A percentile compares a stretch with the other conserved stretches of the same genome.
Evolutionary conservation across 2,329 filamentous ascomycete species (phyloP).

Genomic region (Claviceps citrina): DNA sequence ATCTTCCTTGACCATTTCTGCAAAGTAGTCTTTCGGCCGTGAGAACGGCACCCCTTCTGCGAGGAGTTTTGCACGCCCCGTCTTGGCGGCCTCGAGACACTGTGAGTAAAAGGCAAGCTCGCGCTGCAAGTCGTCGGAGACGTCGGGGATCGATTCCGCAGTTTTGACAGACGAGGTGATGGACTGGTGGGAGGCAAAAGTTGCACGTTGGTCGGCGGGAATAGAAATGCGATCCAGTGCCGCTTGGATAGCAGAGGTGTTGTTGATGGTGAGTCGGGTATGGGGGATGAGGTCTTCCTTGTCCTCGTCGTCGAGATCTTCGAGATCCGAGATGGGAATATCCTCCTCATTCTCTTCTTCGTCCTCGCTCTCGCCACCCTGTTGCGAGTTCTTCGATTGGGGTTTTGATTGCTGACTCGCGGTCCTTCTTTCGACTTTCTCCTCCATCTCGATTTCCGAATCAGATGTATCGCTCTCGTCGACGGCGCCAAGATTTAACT

Average conservation of each 20-base stretch:
- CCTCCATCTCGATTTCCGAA: slow-evolving; percentile 63
- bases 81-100: slow-evolving; percentile 61
- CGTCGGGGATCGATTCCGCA: slow-evolving; percentile 53
- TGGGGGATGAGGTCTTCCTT: slow-evolving; percentile 77
- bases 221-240: slow-evolving; percentile 64
- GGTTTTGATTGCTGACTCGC: slow-evolving; percentile 15
- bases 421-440: slow-evolving; percentile 33
- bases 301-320: slow-evolving; percentile 62
- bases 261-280: slow-evolving; percentile 93
- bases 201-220: slow-evolving; percentile 47
- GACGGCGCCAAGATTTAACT: slow-evolving; percentile 40
- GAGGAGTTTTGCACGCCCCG: slow-evolving; percentile 58
- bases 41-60: slow-evolving; percentile 76
- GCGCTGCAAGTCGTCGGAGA: slow-evolving; percentile 81
- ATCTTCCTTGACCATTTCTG: slow-evolving; percentile 97
- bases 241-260: slow-evolving; percentile 69
- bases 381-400: slow-evolving; percentile 7
- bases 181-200: slow-evolving; percentile 73
- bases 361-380: slow-evolving; percentile 17
- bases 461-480: slow-evolving; percentile 50
- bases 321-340: slow-evolving; percentile 76
- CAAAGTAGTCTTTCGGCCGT: slow-evolving; percentile 87
- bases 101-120: slow-evolving; percentile 91
- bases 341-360: slow-evolving; percentile 63
- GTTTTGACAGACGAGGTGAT: slow-evolving; percentile 54